Percentiles rank a stretch among this genome's conserved stretches.
Evolutionary conservation across 148 eudicot species (phyloP).

Genomic region (Simmondsia chinensis): DNA sequence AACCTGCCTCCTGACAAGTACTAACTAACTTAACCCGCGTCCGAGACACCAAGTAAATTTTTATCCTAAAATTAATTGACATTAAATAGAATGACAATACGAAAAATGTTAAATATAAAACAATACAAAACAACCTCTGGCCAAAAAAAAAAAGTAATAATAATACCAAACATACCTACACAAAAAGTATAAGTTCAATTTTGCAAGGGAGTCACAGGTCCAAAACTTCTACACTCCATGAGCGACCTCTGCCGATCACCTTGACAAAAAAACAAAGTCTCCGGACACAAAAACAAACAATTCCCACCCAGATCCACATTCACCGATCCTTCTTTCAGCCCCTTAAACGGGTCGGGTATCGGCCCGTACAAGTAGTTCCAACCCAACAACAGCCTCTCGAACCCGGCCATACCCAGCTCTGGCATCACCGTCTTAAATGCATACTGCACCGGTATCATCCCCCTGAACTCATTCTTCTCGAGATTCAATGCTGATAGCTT

Average conservation of each 20-base stretch:
- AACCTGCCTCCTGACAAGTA: too few species aligned
- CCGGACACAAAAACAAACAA: conserved; percentile 71
- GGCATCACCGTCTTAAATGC: conserved; percentile 40
- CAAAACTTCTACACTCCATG: conserved; percentile 46
- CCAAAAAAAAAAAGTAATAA: neutral
- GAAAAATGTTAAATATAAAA: too few species aligned
- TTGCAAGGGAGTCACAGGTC: conserved; percentile 53
- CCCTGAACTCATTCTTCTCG: conserved; percentile 61
- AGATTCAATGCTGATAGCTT: conserved; percentile 46
- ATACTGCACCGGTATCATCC: conserved; percentile 63
- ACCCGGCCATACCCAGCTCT: conserved; percentile 29
- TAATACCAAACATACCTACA: too few species aligned
- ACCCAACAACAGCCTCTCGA: conserved; percentile 69
- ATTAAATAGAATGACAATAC: too few species aligned
- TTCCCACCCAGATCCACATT: conserved; percentile 52
- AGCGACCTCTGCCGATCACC: conserved; percentile 71
- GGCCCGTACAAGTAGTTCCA: conserved; percentile 78
- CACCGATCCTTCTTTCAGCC: conserved; percentile 39
- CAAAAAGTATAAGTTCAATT: neutral
- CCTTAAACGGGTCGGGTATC: conserved; percentile 58
- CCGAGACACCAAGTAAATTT: too few species aligned
- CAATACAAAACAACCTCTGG: neutral
- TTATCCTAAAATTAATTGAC: too few species aligned
- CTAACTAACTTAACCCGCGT: too few species aligned
- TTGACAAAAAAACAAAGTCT: conserved; percentile 46